Evolutionary conservation across 1,139 yeast species (phyloP).

Genomic region (Candida pseudoviswanathii): DNA sequence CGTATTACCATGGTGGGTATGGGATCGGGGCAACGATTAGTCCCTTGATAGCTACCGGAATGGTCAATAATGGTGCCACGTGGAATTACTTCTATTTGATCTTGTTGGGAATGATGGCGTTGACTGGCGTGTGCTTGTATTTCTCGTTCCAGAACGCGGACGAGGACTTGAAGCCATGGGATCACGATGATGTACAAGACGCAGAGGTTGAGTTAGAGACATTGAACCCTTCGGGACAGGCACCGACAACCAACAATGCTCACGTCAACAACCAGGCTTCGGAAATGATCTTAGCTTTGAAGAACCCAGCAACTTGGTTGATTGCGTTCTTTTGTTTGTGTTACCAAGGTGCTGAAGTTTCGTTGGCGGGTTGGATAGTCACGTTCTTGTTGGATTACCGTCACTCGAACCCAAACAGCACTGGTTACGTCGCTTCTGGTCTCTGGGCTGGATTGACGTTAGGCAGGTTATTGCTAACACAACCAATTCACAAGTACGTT

Average conservation of each 20-base stretch:
- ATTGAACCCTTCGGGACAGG: constrained; percentile 1
- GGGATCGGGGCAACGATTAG: constrained; percentile 66
- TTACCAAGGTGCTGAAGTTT: constrained; percentile 71
- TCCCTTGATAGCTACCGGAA: constrained; percentile 59
- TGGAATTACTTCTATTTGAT: constrained; percentile 61
- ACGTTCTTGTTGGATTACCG: constrained; percentile 62
- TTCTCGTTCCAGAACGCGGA: constrained; percentile 47
- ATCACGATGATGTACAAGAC: constrained; percentile 21
- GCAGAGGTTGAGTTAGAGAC: constrained; percentile 7
- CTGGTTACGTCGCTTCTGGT: constrained; percentile 71
- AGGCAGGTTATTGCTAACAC: constrained; percentile 55
- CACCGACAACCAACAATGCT: constrained; percentile 1
- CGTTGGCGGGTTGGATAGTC: constrained; percentile 73
- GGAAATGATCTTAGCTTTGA: constrained; percentile 34
- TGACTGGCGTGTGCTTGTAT: constrained; percentile 27
- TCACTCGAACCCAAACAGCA: constrained; percentile 42
- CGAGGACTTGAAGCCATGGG: constrained; percentile 42
- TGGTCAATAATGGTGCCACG: constrained; percentile 46
- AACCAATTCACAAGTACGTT: constrained; percentile 38
- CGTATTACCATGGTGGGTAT: constrained; percentile 59
- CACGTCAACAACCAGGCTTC: constrained; percentile 6
- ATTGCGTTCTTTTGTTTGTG: constrained; percentile 55
- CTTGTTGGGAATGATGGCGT: constrained; percentile 40
- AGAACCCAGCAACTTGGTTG: constrained; percentile 53
- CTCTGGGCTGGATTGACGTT: constrained; percentile 72